Conservation (phyloP, 306 rosid genomes). For the Glycine soja region DNA sequence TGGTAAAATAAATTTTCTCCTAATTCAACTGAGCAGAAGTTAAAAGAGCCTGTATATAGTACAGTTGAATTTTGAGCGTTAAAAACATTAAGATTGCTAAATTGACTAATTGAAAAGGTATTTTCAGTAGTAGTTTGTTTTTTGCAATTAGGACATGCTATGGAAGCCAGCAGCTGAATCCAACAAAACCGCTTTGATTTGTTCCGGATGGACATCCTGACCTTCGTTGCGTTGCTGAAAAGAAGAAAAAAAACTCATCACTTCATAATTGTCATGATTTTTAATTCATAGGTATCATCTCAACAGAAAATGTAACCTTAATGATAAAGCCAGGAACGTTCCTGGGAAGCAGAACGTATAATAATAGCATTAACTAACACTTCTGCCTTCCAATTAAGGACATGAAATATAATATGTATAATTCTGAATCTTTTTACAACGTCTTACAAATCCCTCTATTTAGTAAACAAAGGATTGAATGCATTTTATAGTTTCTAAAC, state of each 20-base stretch:
- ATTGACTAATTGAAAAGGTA: background rate
- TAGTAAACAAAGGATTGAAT: background rate
- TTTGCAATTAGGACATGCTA: slow-evolving; percentile 46
- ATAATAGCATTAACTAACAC: background rate
- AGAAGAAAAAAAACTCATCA: background rate
- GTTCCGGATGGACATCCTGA: slow-evolving; percentile 67
- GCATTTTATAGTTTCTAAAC: background rate
- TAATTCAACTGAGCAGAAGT: slow-evolving; percentile 6
- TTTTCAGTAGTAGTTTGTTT: background rate
- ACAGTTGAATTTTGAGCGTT: slow-evolving; percentile 19
- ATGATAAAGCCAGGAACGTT: slow-evolving; percentile 8
- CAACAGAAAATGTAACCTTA: background rate
- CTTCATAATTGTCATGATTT: background rate
- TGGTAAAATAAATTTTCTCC: background rate
- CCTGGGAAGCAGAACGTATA: background rate
- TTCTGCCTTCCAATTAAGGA: background rate
- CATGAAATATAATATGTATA: background rate
- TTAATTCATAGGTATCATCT: background rate
- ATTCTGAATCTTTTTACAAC: background rate
- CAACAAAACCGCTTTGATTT: slow-evolving; percentile 70
- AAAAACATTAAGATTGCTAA: slow-evolving; percentile 21
- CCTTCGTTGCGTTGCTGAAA: slow-evolving; percentile 72
- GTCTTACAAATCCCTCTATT: background rate
- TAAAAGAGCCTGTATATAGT: background rate
- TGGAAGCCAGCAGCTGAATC: slow-evolving; percentile 65